A percentile compares a stretch with the other conserved stretches of the same genome.
Conservation (phyloP, 2,329 filamentous ascomycete genomes). For the Botrytis deweyae region DNA sequence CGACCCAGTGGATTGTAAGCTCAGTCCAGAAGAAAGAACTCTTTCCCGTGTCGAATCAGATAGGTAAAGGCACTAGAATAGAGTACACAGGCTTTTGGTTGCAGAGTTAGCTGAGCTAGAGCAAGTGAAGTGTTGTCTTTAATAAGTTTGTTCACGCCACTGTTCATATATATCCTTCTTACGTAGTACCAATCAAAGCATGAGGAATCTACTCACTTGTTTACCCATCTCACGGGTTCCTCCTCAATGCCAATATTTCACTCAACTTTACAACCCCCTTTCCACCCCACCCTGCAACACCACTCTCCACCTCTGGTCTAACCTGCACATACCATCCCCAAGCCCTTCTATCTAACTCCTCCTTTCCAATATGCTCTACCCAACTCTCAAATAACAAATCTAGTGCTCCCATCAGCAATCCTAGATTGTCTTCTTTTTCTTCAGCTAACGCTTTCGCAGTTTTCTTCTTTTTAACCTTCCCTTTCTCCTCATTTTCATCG, state of each 20-base stretch:
- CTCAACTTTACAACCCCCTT: constrained; percentile 68
- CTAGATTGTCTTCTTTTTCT: constrained; percentile 69
- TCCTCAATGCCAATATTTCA: constrained; percentile 63
- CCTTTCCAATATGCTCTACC: constrained; percentile 58
- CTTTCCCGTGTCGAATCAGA: background rate
- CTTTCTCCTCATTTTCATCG: constrained; percentile 30
- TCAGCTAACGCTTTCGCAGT: constrained; percentile 51
- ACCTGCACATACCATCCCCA: constrained; percentile 82
- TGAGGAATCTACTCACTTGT: constrained; percentile 1
- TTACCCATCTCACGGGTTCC: constrained; percentile 37
- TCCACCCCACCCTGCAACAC: constrained; percentile 78
- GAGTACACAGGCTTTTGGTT: background rate
- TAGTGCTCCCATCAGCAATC: constrained; percentile 67
- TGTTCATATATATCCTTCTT: background rate
- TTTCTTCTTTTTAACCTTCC: constrained; percentile 49
- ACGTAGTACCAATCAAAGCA: background rate
- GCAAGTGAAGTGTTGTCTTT: background rate
- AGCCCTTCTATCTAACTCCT: constrained; percentile 72
- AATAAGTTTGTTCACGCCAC: background rate
- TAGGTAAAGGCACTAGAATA: background rate
- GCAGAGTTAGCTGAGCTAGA: background rate
- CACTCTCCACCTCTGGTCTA: constrained; percentile 72
- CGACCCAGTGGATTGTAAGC: background rate
- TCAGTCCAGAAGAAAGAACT: background rate
- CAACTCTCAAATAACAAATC: constrained; percentile 73